These are phyloP conservation scores for Ogataea paradorogensis DNA, from an alignment of 805 yeast genomes.

Conservation along the genomic window DNA sequence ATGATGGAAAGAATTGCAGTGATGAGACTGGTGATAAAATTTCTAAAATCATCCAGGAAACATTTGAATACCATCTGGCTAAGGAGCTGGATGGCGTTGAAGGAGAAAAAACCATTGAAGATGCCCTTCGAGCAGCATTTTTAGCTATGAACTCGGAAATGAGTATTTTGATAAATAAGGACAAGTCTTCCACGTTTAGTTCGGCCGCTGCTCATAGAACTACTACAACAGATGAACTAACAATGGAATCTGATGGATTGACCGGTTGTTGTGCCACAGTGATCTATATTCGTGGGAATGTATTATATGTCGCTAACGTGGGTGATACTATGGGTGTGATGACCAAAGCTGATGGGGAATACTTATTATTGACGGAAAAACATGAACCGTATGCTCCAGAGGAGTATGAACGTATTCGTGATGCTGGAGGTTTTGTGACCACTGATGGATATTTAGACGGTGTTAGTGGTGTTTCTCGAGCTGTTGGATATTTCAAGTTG, in stretches of 20 bases:
- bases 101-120: conserved; percentile 51
- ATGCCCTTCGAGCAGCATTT: conserved; percentile 81
- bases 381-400: conserved; percentile 80
- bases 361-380: conserved; percentile 62
- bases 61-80: conserved; percentile 64
- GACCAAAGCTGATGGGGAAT: conserved; percentile 79
- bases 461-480: conserved; percentile 77
- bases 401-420: conserved; percentile 83
- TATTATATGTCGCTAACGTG: conserved; percentile 76
- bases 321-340: conserved; percentile 88
- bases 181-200: conserved; percentile 39
- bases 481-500: conserved; percentile 84
- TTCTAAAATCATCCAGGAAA: conserved; percentile 69
- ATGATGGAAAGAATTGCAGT: conserved; percentile 76
- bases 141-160: conserved; percentile 77
- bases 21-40: conserved; percentile 58
- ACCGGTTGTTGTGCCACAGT: conserved; percentile 87
- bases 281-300: conserved; percentile 68
- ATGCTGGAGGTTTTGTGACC: conserved; percentile 87
- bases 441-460: conserved; percentile 86
- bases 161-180: conserved; percentile 54
- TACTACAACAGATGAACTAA: conserved; percentile 48
- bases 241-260: conserved; percentile 61
- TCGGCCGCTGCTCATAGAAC: conserved; percentile 52
- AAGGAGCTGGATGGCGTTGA: conserved; percentile 52